phyloP scores from a whole-genome alignment of 352 stramenopile species.

The Elongisporangium anandrum region DNA sequence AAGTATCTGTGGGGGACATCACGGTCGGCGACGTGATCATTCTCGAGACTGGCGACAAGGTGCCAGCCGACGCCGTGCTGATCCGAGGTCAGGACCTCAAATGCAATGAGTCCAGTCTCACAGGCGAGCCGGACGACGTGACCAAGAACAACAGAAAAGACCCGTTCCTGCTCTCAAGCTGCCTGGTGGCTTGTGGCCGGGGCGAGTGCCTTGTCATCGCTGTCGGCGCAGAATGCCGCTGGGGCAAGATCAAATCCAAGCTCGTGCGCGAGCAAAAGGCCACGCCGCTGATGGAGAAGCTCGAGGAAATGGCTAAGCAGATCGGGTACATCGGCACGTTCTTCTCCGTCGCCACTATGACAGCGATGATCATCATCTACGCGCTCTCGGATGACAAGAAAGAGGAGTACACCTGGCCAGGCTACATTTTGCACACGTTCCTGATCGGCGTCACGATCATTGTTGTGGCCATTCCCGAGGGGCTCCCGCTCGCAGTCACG shows the following conservation, averaged over 20 bases:
- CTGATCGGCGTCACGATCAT: conserved; percentile 94
- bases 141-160: conserved; percentile 72
- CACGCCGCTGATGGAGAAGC: conserved; percentile 92
- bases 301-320: conserved; percentile 88
- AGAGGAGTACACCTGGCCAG: conserved; percentile 60
- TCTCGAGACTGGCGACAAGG: conserved; percentile 90
- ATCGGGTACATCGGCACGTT: conserved; percentile 86
- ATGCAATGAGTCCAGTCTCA: conserved; percentile 95
- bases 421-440: conserved; percentile 91
- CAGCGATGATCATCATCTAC: conserved; percentile 86
- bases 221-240: conserved; percentile 78
- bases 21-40: conserved; percentile 88
- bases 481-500: conserved; percentile 91
- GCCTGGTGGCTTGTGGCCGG: conserved; percentile 63
- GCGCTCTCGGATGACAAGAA: conserved; percentile 52
- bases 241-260: conserved; percentile 91
- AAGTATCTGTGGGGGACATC: conserved; percentile 69
- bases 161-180: conserved; percentile 87
- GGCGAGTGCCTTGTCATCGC: conserved; percentile 81
- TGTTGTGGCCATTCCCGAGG: conserved; percentile 94
- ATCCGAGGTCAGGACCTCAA: conserved; percentile 91
- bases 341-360: conserved; percentile 84
- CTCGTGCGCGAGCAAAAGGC: conserved; percentile 84
- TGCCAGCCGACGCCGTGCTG: conserved; percentile 93
- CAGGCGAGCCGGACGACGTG: conserved; percentile 94